Percentiles rank a stretch among this genome's conserved stretches.
These are phyloP conservation scores for Parmelia sp. DNA, from an alignment of 495 filamentous ascomycete genomes.

Conservation along the genomic window DNA sequence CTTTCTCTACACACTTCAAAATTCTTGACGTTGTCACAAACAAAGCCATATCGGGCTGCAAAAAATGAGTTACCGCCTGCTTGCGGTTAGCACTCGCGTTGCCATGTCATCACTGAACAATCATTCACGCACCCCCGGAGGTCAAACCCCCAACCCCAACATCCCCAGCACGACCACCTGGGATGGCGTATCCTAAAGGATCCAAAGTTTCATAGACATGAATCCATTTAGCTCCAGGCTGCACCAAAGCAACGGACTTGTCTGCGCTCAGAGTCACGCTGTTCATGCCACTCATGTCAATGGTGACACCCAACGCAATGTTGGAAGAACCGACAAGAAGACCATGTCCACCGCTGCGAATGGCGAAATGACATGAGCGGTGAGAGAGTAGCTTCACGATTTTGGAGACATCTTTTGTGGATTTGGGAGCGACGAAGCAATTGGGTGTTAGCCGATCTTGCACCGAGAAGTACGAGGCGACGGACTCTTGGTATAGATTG, in stretches of 20 bases:
- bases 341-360: slow-evolving; percentile 29
- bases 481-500: background rate
- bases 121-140: slow-evolving; percentile 31
- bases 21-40: slow-evolving; percentile 25
- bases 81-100: background rate
- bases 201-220: slow-evolving; percentile 8
- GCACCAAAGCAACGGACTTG: slow-evolving; percentile 10
- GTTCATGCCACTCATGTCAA: slow-evolving; percentile 30
- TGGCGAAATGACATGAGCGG: background rate
- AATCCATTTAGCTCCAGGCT: slow-evolving; percentile 23
- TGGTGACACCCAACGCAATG: slow-evolving; percentile 30
- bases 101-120: background rate
- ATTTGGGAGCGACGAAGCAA: slow-evolving; percentile 9
- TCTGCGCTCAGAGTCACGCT: slow-evolving; percentile 9
- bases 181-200: slow-evolving; percentile 24
- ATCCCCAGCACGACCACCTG: slow-evolving; percentile 35
- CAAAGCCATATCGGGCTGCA: slow-evolving; percentile 21
- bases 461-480: background rate
- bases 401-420: slow-evolving; percentile 22
- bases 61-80: slow-evolving; percentile 27
- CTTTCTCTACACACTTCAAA: slow-evolving; percentile 13
- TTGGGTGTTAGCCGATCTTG: slow-evolving; percentile 10
- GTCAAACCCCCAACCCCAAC: slow-evolving; percentile 39
- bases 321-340: slow-evolving; percentile 26
- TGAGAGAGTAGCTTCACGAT: slow-evolving; percentile 23